Base-by-base conservation (phyloP, 1,284 basidiomycete species). In the Cutaneotrichosporon cavernicola region DNA sequence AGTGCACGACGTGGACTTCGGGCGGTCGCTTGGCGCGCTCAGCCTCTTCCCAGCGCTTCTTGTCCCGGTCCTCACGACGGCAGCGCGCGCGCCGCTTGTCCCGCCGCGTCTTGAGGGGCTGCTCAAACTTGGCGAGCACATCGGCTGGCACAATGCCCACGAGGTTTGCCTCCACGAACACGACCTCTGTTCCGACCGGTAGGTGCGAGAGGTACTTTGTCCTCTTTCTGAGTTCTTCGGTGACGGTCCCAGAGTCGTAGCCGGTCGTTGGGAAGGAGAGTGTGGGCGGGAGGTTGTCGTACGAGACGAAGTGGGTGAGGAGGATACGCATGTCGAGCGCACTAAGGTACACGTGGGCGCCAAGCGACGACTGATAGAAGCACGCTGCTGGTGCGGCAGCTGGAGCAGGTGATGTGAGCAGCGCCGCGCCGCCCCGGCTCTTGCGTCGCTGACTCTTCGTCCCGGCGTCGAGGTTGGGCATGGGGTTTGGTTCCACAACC, bases 201-300 rank as follows among this genome's bases (percentile, higher is more conserved):
- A 98, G 84, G 78, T 98, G 95, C 3, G 87, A 87, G 62, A 99
- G 89, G 81, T 98, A 99, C 79, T 96, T 97, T 84, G 92, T 97
- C 52, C 94, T 88, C 77, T 92, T 90, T 56, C 94, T 88, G 26
- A 99, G 84, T 65, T 97, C 92, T 65, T 95, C 94, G 75, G 95
- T 91, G 63, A 96, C 81, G 2, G 79, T 80, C 0, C 83, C 83
- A 59, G 85, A 83, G 10, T 90, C 86, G 30, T 86, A 86, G 4
- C 88, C 88, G 69, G 92, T 90, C 11, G 97, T 88, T 18, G 86
- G 85, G 53, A 98, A 85, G 1, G 85, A 84, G 65, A 99, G 89
- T 16, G 84, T 84, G 68, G 91, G 87, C 0, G 97, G 96, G 78
- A 99, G 96, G 2, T 88, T 85, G 1, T 88, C 81, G 72, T 98